Percentiles rank a stretch among this genome's conserved stretches.
Conservation (phyloP, 2,329 filamentous ascomycete species). For the Neopestalotiopsis rosae region DNA sequence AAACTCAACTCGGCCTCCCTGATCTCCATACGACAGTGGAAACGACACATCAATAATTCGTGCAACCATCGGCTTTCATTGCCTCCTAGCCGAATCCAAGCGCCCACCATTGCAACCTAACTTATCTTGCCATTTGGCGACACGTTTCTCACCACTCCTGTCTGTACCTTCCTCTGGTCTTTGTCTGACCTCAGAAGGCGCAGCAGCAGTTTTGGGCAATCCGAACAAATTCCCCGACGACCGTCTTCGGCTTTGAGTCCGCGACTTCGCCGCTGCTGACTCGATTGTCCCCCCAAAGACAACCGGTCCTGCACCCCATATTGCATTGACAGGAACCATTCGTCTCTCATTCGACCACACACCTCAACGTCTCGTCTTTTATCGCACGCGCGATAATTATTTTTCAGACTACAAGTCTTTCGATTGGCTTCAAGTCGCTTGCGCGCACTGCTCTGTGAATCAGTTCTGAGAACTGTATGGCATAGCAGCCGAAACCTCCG, state of each 20-base stretch:
- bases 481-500: conserved; percentile 1
- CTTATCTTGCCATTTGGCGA: neutral
- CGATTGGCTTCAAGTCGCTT: neutral
- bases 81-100: conserved; percentile 9
- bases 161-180: conserved; percentile 1
- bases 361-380: neutral
- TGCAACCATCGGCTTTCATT: conserved; percentile 15
- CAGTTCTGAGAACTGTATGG: neutral
- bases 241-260: neutral
- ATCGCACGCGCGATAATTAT: neutral
- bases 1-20: neutral
- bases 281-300: neutral
- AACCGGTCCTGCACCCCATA: neutral
- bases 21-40: conserved; percentile 6
- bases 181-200: conserved; percentile 11
- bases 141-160: neutral
- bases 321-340: neutral
- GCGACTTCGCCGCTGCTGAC: neutral
- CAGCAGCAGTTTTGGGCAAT: conserved; percentile 1
- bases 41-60: conserved; percentile 15
- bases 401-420: neutral
- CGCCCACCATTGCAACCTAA: conserved; percentile 7
- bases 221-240: conserved; percentile 1
- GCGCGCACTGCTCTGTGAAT: neutral
- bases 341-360: neutral